phyloP scores from a whole-genome alignment of 1,139 yeast genomes.

The Debaryomyces subglobosus region DNA sequence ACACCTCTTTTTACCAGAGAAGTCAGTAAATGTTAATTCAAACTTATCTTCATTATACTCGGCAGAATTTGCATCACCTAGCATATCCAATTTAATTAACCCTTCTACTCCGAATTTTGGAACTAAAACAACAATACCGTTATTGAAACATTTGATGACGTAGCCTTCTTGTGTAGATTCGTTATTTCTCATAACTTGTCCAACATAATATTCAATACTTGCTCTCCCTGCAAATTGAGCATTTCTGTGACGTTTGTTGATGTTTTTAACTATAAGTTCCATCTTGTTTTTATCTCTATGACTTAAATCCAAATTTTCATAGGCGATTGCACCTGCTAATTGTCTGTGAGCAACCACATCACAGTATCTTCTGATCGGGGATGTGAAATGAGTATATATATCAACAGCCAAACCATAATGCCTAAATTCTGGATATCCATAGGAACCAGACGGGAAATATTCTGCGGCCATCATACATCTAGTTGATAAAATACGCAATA shows the following conservation, averaged over 20 bases:
- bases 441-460: conserved; percentile 92
- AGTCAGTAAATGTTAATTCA: conserved; percentile 58
- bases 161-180: conserved; percentile 84
- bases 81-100: conserved; percentile 75
- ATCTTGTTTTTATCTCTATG: conserved; percentile 90
- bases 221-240: conserved; percentile 99
- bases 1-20: conserved; percentile 45
- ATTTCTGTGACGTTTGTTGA: conserved; percentile 92
- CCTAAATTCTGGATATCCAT: conserved; percentile 88
- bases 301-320: conserved; percentile 77
- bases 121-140: conserved; percentile 92
- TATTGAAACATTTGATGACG: conserved; percentile 87
- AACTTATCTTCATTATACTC: conserved; percentile 78
- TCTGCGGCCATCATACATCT: conserved; percentile 99
- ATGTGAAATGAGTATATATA: conserved; percentile 96
- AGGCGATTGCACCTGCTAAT: conserved; percentile 94
- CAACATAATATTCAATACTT: conserved; percentile 95
- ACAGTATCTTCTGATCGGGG: conserved; percentile 97
- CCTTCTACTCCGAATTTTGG: conserved; percentile 99
- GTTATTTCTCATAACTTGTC: conserved; percentile 89
- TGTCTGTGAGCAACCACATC: conserved; percentile 98
- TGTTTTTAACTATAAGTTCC: conserved; percentile 87
- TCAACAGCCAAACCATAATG: conserved; percentile 98
- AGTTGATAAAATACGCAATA: conserved; percentile 95
- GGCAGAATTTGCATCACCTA: conserved; percentile 68